These are phyloP conservation scores for Grigorovia humatica DNA, from an alignment of 805 yeast species.

Conservation along the genomic window DNA sequence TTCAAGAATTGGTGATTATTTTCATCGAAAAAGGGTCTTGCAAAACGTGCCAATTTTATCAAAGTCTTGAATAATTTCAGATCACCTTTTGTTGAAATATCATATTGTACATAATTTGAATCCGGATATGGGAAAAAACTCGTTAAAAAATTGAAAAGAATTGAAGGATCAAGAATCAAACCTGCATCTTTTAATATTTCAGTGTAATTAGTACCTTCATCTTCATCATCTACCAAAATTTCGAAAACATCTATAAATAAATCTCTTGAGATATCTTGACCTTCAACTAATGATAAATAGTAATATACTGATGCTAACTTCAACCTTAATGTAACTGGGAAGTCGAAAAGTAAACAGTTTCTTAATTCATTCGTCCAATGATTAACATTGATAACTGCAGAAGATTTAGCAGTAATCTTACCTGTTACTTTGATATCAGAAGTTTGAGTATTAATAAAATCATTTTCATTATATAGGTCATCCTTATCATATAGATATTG, in stretches of 20 bases:
- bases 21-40: constrained; percentile 45
- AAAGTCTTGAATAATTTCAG: constrained; percentile 39
- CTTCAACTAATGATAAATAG: constrained; percentile 58
- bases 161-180: constrained; percentile 29
- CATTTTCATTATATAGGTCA: constrained; percentile 27
- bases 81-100: constrained; percentile 29
- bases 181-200: constrained; percentile 21
- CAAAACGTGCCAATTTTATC: constrained; percentile 41
- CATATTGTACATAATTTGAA: constrained; percentile 35
- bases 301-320: constrained; percentile 60
- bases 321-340: constrained; percentile 58
- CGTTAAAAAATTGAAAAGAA: constrained; percentile 25
- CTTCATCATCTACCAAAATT: constrained; percentile 37
- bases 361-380: constrained; percentile 84
- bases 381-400: constrained; percentile 62
- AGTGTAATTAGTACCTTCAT: constrained; percentile 27
- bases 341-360: constrained; percentile 62
- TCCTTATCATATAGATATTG: constrained; percentile 34
- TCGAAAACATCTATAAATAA: constrained; percentile 55
- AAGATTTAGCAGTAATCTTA: constrained; percentile 52
- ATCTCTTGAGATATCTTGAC: constrained; percentile 52
- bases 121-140: constrained; percentile 39
- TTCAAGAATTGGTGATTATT: constrained; percentile 33
- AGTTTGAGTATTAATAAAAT: constrained; percentile 14
- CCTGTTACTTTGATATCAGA: constrained; percentile 37